Base-by-base conservation (phyloP, 495 filamentous ascomycete genomes). In the Penicillium steckii region DNA sequence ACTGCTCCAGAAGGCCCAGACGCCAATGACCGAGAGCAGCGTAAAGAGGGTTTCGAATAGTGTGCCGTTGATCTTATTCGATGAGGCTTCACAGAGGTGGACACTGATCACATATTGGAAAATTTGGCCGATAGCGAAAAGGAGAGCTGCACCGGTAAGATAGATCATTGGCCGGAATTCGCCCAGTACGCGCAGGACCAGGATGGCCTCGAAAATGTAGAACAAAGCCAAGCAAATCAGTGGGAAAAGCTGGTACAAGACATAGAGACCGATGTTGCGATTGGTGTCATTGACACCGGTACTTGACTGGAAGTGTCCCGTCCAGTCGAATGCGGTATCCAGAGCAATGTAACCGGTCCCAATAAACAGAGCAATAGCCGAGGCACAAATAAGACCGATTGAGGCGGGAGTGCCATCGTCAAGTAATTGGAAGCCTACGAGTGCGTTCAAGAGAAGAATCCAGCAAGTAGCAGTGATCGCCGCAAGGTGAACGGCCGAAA, bases 1-100 rank as follows among this genome's bases (percentile, higher is more conserved):
- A 75, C 90, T 95, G 33, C 90, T 93, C 94, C 95, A 97, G 78
- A 99, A 99, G 55, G 88, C 63, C 93, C 93, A 99, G 43, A 96
- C 62, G 69, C 80, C 81, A 12, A 87, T 79, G 7, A 97, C 91
- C 2, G 92, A 77, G 12, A 90, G 69, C 0, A 97, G 74, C 0
- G 90, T 97, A 74, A 97, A 97, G 15, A 96, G 75, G 0, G 93
- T 97, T 68, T 96, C 85, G 67, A 99, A 99, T 2, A 97, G 66
- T 10, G 91, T 84, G 40, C 94, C 94, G 62, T 99, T 90, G 61
- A 99, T 95, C 62, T 88, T 91, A 56, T 90, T 88, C 18, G 71
- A 59, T 0, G 90, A 88, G 19, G 88, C 91, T 15, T 82, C 70
- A 75, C 94, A 97, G 29, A 98, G 86, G 66, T 96, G 86, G 3